Conservation (phyloP, 345 rosid species). For the Mallotus nudiflorus region DNA sequence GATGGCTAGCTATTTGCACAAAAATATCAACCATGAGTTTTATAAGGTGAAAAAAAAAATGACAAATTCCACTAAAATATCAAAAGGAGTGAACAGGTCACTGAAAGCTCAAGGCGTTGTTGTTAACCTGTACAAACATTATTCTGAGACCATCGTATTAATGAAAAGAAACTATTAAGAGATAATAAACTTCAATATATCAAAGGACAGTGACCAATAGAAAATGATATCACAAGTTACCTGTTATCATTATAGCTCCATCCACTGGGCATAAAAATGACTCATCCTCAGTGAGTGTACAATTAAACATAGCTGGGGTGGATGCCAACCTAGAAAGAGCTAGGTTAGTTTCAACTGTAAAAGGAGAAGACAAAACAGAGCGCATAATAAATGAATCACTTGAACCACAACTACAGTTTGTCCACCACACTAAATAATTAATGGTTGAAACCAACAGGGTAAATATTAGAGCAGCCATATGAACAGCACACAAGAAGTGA, state of each 20-base stretch:
- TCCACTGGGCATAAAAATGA: slow-evolving; percentile 80
- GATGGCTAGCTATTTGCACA: slow-evolving; percentile 83
- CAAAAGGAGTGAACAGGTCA: no score
- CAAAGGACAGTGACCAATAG: not conserved
- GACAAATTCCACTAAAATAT: not conserved
- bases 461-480: not conserved
- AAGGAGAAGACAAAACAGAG: not conserved
- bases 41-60: slow-evolving; percentile 7
- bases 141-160: no score
- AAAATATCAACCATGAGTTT: slow-evolving; percentile 28
- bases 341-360: not conserved
- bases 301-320: slow-evolving; percentile 99
- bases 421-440: not conserved
- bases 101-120: no score
- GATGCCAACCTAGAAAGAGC: slow-evolving; percentile 73
- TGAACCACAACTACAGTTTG: slow-evolving; percentile 5
- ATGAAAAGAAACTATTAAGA: no score
- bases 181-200: no score
- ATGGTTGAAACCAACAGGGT: not conserved
- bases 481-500: slow-evolving; percentile 1
- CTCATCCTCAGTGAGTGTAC: slow-evolving; percentile 76
- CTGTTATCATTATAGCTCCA: slow-evolving; percentile 98
- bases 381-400: slow-evolving; percentile 1
- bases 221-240: slow-evolving; percentile 33
- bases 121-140: no score